These are phyloP conservation scores for Clitocybe nebularis DNA, from an alignment of 1,284 basidiomycete genomes.

Conservation along the genomic window DNA sequence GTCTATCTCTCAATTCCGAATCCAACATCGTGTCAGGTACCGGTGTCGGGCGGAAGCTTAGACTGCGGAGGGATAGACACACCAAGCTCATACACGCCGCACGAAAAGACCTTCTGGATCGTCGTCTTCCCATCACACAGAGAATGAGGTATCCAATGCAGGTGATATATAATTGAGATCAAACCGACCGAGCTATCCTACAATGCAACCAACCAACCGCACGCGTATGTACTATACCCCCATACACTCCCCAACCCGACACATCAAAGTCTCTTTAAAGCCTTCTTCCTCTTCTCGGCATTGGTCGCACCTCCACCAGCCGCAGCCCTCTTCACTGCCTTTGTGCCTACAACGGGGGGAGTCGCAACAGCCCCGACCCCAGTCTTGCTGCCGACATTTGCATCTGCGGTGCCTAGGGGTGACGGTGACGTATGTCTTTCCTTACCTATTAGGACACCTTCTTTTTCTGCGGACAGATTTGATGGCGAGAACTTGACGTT, in stretches of 20 bases:
- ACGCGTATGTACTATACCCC: no score
- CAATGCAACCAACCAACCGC: background rate
- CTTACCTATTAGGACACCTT: slow-evolving; percentile 33
- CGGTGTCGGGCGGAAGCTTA: no score
- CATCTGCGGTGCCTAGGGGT: slow-evolving; percentile 62
- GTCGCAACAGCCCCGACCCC: slow-evolving; percentile 27
- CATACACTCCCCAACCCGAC: background rate
- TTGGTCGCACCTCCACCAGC: slow-evolving; percentile 44
- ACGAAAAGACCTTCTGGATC: no score
- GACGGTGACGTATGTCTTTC: slow-evolving; percentile 59
- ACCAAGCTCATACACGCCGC: no score
- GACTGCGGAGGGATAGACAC: no score
- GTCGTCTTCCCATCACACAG: no score
- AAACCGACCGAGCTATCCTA: no score
- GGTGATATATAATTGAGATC: no score
- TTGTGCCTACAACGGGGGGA: slow-evolving; percentile 36
- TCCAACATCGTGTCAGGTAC: no score
- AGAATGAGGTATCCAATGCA: no score
- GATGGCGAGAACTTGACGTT: slow-evolving; percentile 37
- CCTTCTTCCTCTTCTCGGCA: slow-evolving; percentile 81
- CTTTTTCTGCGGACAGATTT: slow-evolving; percentile 34
- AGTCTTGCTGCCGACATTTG: slow-evolving; percentile 50
- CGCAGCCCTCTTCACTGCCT: slow-evolving; percentile 68
- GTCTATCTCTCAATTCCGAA: no score
- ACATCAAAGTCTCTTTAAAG: slow-evolving; percentile 64